A percentile compares a stretch with the other conserved stretches of the same genome.
Conservation (phyloP, 768 basidiomycete species). For the Lentinula aciculospora region DNA sequence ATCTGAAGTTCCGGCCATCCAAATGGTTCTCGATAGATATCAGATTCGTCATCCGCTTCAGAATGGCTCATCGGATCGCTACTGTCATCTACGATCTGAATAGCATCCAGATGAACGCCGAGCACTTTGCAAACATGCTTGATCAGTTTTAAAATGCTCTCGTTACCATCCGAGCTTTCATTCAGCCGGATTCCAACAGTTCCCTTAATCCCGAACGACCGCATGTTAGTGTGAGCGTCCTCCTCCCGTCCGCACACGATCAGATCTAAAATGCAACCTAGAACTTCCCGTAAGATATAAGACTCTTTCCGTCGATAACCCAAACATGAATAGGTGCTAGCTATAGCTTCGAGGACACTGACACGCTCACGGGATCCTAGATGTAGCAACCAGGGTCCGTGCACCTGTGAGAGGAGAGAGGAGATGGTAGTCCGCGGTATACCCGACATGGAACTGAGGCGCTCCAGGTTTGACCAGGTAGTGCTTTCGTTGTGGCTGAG, state of each 20-base stretch:
- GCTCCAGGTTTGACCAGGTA: constrained; percentile 51
- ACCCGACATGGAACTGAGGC: constrained; percentile 61
- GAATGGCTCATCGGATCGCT: constrained; percentile 15
- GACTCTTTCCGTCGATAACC: constrained; percentile 88
- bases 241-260: constrained; percentile 83
- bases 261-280: constrained; percentile 80
- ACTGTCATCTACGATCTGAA: constrained; percentile 39
- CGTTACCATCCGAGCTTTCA: constrained; percentile 77
- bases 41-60: constrained; percentile 36
- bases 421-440: constrained; percentile 69
- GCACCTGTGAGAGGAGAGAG: constrained; percentile 57
- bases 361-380: constrained; percentile 75
- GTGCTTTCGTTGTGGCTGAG: constrained; percentile 39
- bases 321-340: constrained; percentile 72
- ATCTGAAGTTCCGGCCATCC: constrained; percentile 97
- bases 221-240: constrained; percentile 40
- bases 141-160: constrained; percentile 70
- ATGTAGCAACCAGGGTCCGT: constrained; percentile 85
- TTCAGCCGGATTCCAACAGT: constrained; percentile 66
- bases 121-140: constrained; percentile 72
- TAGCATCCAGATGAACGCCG: constrained; percentile 76
- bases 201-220: constrained; percentile 34
- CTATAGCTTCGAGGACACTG: constrained; percentile 60
- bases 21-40: constrained; percentile 46
- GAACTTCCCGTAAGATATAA: constrained; percentile 77